Base-by-base conservation (phyloP, 495 filamentous ascomycete species). In the Tuber magnatum region DNA sequence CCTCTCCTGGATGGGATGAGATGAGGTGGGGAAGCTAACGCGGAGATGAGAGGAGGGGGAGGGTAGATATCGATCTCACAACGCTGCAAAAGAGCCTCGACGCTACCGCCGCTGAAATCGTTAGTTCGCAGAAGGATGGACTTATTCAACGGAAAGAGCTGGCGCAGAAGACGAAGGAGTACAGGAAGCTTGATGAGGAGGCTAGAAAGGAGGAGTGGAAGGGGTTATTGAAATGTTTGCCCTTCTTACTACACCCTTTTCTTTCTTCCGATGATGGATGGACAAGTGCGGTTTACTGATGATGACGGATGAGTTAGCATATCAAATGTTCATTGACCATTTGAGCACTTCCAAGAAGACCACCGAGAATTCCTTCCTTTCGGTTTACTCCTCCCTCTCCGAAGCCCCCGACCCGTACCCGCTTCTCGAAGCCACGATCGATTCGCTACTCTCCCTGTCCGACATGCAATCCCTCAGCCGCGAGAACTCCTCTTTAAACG, bases 151-250 rank as follows among this genome's bases (percentile, higher is more conserved):
- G 95, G 69, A 99, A 99, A 81, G 95, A 99, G 72, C 87, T 99
- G 28, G 95, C 95, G 24, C 94, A 97, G 84, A 98, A 97, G 86
- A 99, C 95, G 4, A 99, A 98, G 82, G 95, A 98, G 83, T 99
- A 97, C 80, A 86, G 93, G 77, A 99, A 97, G 83, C 88, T 97
- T 4, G 95, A 98, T 73, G 96, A 99, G 86, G 87, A 92, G 18
- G 89, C 88, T 51, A 98, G 97, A 84, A 86, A 97, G 32, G 85
- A 85, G 1, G 96, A 99, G 81, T 90, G 93, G 84, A 98, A 98
- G 85, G 87, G 89, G 44, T 85, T 99, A 61, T 85, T 99, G 39
- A 98, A 97, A 86, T 90, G 92, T 93, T 72, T 75, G 22, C 22
- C 40, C 71, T 41, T 44, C 32, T 42, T 51, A 42, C 41, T 43